Conservation (phyloP, 2,329 filamentous ascomycete genomes). For the Hypoxylon sp. region DNA sequence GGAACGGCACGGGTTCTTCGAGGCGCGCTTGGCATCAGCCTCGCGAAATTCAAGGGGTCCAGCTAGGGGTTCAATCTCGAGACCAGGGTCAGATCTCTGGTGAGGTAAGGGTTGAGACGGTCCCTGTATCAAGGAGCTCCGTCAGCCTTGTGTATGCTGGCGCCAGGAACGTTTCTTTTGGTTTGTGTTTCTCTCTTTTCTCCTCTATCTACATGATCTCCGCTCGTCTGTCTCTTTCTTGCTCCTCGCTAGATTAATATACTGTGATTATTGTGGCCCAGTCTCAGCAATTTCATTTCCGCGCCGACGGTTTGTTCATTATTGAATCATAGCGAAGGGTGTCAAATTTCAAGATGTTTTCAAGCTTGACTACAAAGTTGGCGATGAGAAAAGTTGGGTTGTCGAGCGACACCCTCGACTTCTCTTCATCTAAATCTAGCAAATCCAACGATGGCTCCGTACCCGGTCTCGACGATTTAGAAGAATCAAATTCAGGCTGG, state of each 20-base stretch:
- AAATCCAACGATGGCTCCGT: conserved; percentile 46
- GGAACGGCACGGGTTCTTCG: conserved; percentile 23
- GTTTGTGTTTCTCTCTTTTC: conserved; percentile 38
- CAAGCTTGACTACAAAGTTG: conserved; percentile 70
- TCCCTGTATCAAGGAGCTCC: conserved; percentile 51
- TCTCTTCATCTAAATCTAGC: conserved; percentile 56
- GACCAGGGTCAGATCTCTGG: conserved; percentile 23
- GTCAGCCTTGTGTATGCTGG: conserved; percentile 47
- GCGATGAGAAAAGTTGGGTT: conserved; percentile 71
- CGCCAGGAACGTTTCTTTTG: conserved; percentile 32
- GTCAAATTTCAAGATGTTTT: conserved; percentile 63
- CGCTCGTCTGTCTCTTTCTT: conserved; percentile 28
- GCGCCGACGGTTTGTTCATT: conserved; percentile 1
- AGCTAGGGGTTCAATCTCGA: conserved; percentile 30
- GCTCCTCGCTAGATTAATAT: conserved; percentile 16
- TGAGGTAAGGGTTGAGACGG: conserved; percentile 46
- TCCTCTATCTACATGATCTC: conserved; percentile 29
- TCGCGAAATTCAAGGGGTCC: conserved; percentile 43
- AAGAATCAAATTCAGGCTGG: conserved; percentile 50
- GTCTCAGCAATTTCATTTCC: conserved; percentile 15
- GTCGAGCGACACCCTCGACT: conserved; percentile 65
- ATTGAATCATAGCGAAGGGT: conserved; percentile 10
- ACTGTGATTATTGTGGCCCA: conserved; percentile 13
- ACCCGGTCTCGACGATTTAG: conserved; percentile 53
- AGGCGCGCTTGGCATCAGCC: conserved; percentile 45